These are phyloP conservation scores for Plicaturopsis crispa DNA, from an alignment of 768 basidiomycete genomes.

Conservation along the genomic window DNA sequence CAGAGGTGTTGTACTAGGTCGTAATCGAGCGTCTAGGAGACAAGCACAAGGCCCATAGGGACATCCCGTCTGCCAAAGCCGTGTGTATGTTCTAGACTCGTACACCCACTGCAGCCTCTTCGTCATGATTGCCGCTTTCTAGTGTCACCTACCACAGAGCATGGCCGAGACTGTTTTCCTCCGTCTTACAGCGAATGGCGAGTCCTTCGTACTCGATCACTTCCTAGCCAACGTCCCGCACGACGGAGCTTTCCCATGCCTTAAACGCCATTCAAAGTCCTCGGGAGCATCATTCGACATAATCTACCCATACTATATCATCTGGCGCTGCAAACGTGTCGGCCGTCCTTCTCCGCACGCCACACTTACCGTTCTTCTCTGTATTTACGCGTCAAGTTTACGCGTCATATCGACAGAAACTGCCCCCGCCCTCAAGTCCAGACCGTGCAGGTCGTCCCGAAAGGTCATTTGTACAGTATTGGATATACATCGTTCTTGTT, in stretches of 20 bases:
- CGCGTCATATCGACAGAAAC: too few relatives aligned
- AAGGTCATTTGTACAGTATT: slow-evolving; percentile 56
- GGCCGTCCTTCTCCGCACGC: too few relatives aligned
- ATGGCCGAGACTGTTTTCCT: slow-evolving; percentile 32
- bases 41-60: slow-evolving; percentile 9
- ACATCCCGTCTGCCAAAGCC: slow-evolving; percentile 13
- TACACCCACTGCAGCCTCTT: slow-evolving; percentile 10
- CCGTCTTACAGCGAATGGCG: slow-evolving; percentile 27
- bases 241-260: slow-evolving; percentile 40
- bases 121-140: slow-evolving; percentile 4
- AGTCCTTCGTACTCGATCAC: slow-evolving; percentile 38
- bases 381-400: too few relatives aligned
- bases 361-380: too few relatives aligned
- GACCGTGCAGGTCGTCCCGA: slow-evolving; percentile 33
- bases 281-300: too few relatives aligned
- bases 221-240: slow-evolving; percentile 35
- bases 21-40: slow-evolving; percentile 25
- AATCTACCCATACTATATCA: too few relatives aligned
- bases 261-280: slow-evolving; percentile 9
- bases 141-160: slow-evolving; percentile 37
- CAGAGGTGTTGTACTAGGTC: slow-evolving; percentile 48
- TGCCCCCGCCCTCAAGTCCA: slow-evolving; percentile 28
- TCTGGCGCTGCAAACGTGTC: too few relatives aligned
- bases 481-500: slow-evolving; percentile 45
- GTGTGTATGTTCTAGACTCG: slow-evolving; percentile 22